Conservation (phyloP, 208 protist species). For the Leishmania mexicana region DNA sequence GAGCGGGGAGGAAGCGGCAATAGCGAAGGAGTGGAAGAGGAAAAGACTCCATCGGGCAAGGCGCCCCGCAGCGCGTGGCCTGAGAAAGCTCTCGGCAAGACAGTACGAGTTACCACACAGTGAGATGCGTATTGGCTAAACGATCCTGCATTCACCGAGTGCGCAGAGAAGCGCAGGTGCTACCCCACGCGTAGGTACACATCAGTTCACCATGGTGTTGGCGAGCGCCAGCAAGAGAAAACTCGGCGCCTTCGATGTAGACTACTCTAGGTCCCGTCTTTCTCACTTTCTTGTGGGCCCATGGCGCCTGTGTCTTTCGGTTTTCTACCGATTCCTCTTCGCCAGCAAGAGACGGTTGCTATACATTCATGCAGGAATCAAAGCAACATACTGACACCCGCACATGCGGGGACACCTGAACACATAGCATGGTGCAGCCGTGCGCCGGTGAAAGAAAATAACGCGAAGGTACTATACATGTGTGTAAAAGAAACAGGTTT, state of each 20-base stretch:
- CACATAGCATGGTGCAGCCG: neutral
- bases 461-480: constrained; percentile 3
- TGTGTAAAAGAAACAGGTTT: neutral
- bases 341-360: neutral
- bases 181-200: neutral
- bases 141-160: neutral
- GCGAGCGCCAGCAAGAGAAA: neutral
- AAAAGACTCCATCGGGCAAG: neutral
- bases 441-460: neutral
- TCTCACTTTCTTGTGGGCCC: neutral
- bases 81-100: no score
- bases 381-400: neutral
- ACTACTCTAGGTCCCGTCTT: neutral
- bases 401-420: neutral
- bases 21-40: neutral
- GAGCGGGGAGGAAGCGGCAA: neutral
- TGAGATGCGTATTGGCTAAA: neutral
- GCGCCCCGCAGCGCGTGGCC: neutral
- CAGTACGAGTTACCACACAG: neutral
- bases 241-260: neutral
- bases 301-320: neutral
- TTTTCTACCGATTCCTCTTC: neutral
- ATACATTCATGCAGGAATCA: neutral
- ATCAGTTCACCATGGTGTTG: neutral
- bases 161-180: neutral